Evolutionary conservation across 2,329 filamentous ascomycete species (phyloP).

Genomic region (Blastomyces parvus): DNA sequence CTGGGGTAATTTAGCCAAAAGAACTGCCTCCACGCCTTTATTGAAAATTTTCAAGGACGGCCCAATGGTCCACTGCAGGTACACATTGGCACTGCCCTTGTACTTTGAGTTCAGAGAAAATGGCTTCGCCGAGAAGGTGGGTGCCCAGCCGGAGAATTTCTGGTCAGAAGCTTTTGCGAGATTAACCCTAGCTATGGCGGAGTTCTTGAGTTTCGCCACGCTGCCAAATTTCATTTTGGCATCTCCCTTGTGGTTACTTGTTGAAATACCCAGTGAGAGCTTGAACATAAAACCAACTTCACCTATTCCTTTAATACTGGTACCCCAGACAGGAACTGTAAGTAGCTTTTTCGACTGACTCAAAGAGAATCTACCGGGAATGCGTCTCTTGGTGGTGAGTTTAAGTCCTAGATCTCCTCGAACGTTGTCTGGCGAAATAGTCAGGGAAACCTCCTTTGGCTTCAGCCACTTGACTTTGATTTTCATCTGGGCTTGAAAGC

Average conservation of each 20-base stretch:
- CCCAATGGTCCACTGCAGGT: not conserved
- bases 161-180: not conserved
- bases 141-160: not conserved
- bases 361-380: not conserved
- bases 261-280: not conserved
- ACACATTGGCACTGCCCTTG: not conserved
- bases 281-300: not conserved
- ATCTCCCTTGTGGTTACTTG: too few relatives aligned
- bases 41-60: not conserved
- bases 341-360: not conserved
- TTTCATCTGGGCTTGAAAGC: not conserved
- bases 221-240: too few relatives aligned
- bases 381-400: not conserved
- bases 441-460: slow-evolving; percentile 2
- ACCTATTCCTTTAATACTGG: not conserved
- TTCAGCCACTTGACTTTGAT: not conserved
- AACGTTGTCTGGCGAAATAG: not conserved
- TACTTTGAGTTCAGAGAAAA: not conserved
- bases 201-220: too few relatives aligned
- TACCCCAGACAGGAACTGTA: not conserved
- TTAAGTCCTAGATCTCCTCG: slow-evolving; percentile 8
- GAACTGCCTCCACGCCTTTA: not conserved
- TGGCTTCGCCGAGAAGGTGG: not conserved
- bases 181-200: not conserved
- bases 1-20: not conserved